phyloP scores from a whole-genome alignment of 139 green algal species.

The Chlorella ohadii region DNA sequence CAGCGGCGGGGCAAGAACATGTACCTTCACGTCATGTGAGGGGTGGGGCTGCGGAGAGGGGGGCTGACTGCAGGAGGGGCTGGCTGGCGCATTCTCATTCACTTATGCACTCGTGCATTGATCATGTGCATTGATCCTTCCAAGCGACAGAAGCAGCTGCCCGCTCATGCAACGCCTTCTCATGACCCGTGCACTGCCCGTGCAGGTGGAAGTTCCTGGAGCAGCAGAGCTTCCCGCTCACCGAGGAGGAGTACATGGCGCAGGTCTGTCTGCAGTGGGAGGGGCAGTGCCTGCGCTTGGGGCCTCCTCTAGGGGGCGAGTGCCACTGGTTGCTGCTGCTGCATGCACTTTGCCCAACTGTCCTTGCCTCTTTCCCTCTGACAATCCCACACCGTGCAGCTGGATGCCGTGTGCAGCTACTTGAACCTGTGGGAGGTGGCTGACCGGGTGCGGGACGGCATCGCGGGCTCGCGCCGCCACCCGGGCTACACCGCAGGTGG shows the following conservation, averaged over 20 bases:
- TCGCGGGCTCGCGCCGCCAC: neutral
- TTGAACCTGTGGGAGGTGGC: constrained; percentile 55
- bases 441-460: constrained; percentile 48
- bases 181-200: neutral
- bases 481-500: constrained; percentile 45
- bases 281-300: too few relatives aligned
- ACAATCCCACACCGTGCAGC: constrained; percentile 36
- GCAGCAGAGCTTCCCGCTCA: constrained; percentile 63
- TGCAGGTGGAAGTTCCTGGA: constrained; percentile 57
- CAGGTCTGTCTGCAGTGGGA: too few relatives aligned
- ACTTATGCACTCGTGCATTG: too few relatives aligned
- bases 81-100: too few relatives aligned
- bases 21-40: constrained; percentile 59
- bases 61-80: too few relatives aligned
- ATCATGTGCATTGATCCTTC: too few relatives aligned
- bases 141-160: too few relatives aligned
- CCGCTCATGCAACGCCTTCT: too few relatives aligned
- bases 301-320: too few relatives aligned
- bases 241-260: constrained; percentile 57
- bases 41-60: neutral
- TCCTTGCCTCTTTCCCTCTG: too few relatives aligned
- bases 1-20: constrained; percentile 23
- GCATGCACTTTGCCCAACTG: too few relatives aligned
- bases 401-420: constrained; percentile 57
- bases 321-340: too few relatives aligned